These are phyloP conservation scores for Collybia sp. DNA, from an alignment of 768 basidiomycete genomes.

Conservation along the genomic window DNA sequence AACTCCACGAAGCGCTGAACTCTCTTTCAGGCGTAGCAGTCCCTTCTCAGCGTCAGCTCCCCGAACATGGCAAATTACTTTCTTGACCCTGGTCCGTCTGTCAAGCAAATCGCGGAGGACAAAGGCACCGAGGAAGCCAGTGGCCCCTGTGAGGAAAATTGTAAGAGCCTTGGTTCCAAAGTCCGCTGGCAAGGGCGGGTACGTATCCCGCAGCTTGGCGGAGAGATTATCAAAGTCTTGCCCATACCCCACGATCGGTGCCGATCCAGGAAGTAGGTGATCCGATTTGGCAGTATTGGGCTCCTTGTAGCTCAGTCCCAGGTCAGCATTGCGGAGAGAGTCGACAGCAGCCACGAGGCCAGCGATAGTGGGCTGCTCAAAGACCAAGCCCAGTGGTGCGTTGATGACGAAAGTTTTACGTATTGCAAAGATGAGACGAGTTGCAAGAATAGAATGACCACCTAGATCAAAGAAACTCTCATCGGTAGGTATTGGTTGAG, in stretches of 20 bases:
- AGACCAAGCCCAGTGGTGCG: slow-evolving; percentile 88
- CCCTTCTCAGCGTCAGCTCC: slow-evolving; percentile 60
- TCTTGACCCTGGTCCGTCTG: slow-evolving; percentile 57
- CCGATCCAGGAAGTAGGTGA: slow-evolving; percentile 2
- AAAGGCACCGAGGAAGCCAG: slow-evolving; percentile 95
- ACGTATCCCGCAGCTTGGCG: slow-evolving; percentile 52
- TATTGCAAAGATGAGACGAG: slow-evolving; percentile 94
- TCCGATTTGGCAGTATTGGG: background rate
- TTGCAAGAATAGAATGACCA: slow-evolving; percentile 97
- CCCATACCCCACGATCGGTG: slow-evolving; percentile 45
- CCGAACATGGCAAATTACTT: slow-evolving; percentile 92
- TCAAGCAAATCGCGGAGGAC: slow-evolving; percentile 77
- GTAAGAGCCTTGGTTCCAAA: slow-evolving; percentile 54
- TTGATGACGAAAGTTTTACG: slow-evolving; percentile 88
- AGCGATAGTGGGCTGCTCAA: slow-evolving; percentile 82
- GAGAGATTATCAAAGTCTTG: slow-evolving; percentile 69
- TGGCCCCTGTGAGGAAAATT: slow-evolving; percentile 94
- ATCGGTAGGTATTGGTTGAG: slow-evolving; percentile 75
- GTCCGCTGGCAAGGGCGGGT: slow-evolving; percentile 55
- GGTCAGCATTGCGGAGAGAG: slow-evolving; percentile 67
- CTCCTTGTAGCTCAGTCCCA: slow-evolving; percentile 49
- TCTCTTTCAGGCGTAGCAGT: slow-evolving; percentile 63
- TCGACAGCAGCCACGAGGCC: slow-evolving; percentile 79
- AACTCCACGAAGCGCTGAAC: slow-evolving; percentile 71
- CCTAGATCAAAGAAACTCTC: slow-evolving; percentile 99